Evolutionary conservation across 148 eudicot genomes (phyloP).

Genomic region (Rhododendron ovatum): DNA sequence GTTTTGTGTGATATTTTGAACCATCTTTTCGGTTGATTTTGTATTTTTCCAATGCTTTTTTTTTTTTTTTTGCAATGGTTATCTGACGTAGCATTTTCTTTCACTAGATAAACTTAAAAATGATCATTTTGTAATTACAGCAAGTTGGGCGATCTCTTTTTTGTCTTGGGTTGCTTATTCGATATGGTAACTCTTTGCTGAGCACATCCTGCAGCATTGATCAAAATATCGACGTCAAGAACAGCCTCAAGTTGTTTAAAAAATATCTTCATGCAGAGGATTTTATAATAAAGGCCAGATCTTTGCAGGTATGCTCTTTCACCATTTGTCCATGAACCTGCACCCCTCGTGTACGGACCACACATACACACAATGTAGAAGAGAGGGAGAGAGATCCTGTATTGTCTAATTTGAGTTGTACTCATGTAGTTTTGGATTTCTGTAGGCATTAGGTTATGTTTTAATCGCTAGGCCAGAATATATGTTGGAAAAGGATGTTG

Average conservation of each 20-base stretch:
- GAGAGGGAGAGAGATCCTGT: not conserved
- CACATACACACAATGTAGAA: not conserved
- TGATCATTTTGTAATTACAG: constrained; percentile 34
- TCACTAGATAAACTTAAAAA: not conserved
- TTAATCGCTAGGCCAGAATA: constrained; percentile 89
- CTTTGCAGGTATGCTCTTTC: constrained; percentile 65
- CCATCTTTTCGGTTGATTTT: not conserved
- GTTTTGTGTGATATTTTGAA: not conserved
- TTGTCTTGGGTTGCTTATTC: constrained; percentile 91
- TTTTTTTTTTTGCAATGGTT: not conserved
- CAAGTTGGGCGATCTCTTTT: constrained; percentile 92
- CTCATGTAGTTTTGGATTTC: constrained; percentile 21
- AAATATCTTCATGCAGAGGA: constrained; percentile 86
- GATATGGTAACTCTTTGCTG: constrained; percentile 67
- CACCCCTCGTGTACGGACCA: not conserved
- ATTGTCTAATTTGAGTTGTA: not conserved
- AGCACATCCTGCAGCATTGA: constrained; percentile 30
- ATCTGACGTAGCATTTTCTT: not conserved
- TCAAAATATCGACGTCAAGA: constrained; percentile 44
- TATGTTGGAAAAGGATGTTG: constrained; percentile 84
- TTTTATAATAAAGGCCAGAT: constrained; percentile 75
- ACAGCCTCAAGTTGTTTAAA: constrained; percentile 67
- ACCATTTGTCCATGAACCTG: not conserved
- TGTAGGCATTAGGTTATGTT: constrained; percentile 86
- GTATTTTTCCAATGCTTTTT: not conserved